Evolutionary conservation across 192 early-diverging fungal genomes (phyloP), one percentile per base, ranked within the genome.

Genomic region (Kickxella alabastrina): DNA sequence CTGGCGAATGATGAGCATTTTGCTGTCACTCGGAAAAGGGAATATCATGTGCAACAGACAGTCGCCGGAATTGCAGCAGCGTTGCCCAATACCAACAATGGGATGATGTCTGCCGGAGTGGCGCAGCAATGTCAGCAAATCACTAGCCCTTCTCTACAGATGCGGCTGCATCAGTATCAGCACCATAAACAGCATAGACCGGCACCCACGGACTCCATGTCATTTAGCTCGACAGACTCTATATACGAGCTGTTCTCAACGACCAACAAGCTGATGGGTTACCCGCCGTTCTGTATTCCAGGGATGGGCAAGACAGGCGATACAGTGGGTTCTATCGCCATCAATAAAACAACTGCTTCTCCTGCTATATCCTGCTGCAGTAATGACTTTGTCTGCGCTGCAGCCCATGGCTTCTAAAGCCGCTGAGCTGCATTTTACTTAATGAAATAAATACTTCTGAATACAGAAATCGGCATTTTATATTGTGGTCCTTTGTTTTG

Each of bases 41-140:
- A n/a, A n/a, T n/a, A n/a, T n/a, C n/a, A n/a, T n/a, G n/a, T n/a
- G n/a, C n/a, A n/a, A n/a, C n/a, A n/a, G 21, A n/a, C 21, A 42
- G 17, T 42, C 6, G n/a, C 40, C 8, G 21, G 21, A 7, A 15
- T n/a, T 8, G 31, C 27, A 29, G 40, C 52, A 54, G 52, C 39
- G 25, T 32, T 12, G 12, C 6, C 6, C 6, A n/a, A 6, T 7
- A 6, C 21, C 40, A 61, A 61, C 37, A 22, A 32, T 5, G 35
- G 8, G n/a, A 27, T 17, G 18, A 24, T 28, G 5, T 41, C 38
- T 17, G 19, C 39, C 15, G 27, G 24, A 17, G 61, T 63, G 61
- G 61, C 61, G 61, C 61, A 62, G 51, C 48, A 27, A 26, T 35
- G n/a, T n/a, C n/a, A n/a, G n/a, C n/a, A n/a, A n/a, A n/a, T n/a